phyloP scores from a whole-genome alignment of 768 basidiomycete species.

The Dentipellis sp. region DNA sequence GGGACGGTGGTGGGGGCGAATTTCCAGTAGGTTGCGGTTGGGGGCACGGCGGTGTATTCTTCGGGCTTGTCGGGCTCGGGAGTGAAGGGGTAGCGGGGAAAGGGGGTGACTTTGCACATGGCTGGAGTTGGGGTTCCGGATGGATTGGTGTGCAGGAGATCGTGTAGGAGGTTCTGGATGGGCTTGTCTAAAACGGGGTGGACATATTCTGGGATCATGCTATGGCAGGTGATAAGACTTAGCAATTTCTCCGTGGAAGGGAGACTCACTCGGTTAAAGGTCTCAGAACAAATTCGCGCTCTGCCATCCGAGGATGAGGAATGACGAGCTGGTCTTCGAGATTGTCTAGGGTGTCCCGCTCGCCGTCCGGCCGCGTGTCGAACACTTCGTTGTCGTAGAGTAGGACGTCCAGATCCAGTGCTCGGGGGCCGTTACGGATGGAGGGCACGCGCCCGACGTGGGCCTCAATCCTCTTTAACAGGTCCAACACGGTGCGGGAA shows the following conservation, averaged over 20 bases:
- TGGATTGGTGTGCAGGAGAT: constrained; percentile 25
- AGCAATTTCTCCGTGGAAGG: background rate
- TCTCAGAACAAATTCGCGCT: constrained; percentile 88
- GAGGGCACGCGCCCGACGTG: constrained; percentile 72
- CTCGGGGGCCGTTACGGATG: constrained; percentile 78
- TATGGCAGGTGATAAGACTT: constrained; percentile 20
- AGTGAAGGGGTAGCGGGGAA: constrained; percentile 44
- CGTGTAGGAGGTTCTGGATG: constrained; percentile 35
- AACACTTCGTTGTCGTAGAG: constrained; percentile 57
- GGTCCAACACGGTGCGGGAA: constrained; percentile 46
- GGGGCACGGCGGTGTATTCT: constrained; percentile 9
- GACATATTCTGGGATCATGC: constrained; percentile 68
- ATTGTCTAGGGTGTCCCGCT: constrained; percentile 37
- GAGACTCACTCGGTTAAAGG: constrained; percentile 79
- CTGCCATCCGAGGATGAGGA: constrained; percentile 74
- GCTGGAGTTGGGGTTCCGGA: constrained; percentile 25
- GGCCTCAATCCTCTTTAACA: constrained; percentile 67
- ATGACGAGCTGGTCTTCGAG: constrained; percentile 64
- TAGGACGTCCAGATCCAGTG: constrained; percentile 84
- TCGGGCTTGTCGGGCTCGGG: constrained; percentile 11
- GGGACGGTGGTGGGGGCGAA: constrained; percentile 22
- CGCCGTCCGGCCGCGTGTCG: constrained; percentile 40
- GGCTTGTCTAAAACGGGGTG: constrained; percentile 52
- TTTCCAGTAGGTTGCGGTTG: constrained; percentile 43
- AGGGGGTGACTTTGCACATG: constrained; percentile 70